A percentile compares a stretch with the other conserved stretches of the same genome.
phyloP scores from a whole-genome alignment of 306 rosid species.

The Alnus glutinosa region DNA sequence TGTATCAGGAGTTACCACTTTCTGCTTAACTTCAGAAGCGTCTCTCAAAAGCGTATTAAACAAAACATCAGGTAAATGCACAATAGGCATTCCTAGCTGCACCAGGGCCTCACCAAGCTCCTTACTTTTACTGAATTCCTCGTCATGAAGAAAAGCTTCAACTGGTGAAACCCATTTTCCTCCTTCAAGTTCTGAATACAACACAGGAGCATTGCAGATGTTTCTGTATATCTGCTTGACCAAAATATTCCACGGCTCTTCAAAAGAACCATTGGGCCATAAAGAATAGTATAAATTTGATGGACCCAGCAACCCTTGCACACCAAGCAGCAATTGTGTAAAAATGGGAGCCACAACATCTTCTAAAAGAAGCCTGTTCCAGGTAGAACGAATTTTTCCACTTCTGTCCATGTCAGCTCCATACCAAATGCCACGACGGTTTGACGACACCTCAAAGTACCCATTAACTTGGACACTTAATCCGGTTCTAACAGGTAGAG shows the following conservation, averaged over 20 bases:
- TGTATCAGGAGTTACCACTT: constrained; percentile 76
- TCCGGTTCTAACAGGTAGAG: constrained; percentile 93
- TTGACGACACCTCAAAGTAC: constrained; percentile 90
- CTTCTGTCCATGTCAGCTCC: constrained; percentile 99
- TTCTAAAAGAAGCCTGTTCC: constrained; percentile 94
- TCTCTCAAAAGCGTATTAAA: constrained; percentile 69
- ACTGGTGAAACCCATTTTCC: constrained; percentile 90
- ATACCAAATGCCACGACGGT: constrained; percentile 99
- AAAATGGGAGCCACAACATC: constrained; percentile 86
- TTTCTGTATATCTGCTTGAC: constrained; percentile 74
- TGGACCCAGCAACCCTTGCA: constrained; percentile 65
- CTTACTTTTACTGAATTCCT: constrained; percentile 59
- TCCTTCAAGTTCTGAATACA: constrained; percentile 73
- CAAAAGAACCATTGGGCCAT: constrained; percentile 92
- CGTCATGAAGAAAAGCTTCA: constrained; percentile 86
- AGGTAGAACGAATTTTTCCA: constrained; percentile 88
- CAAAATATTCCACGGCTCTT: constrained; percentile 91
- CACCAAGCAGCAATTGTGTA: constrained; percentile 67
- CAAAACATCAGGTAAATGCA: constrained; percentile 64
- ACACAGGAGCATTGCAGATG: constrained; percentile 55
- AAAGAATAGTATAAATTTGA: constrained; percentile 65
- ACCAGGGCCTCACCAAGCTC: constrained; percentile 80
- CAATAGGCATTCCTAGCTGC: constrained; percentile 85
- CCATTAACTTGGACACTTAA: constrained; percentile 91
- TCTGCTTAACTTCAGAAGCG: constrained; percentile 51